Conservation (phyloP, 441 rosid species). For the Adansonia rubrostipa region DNA sequence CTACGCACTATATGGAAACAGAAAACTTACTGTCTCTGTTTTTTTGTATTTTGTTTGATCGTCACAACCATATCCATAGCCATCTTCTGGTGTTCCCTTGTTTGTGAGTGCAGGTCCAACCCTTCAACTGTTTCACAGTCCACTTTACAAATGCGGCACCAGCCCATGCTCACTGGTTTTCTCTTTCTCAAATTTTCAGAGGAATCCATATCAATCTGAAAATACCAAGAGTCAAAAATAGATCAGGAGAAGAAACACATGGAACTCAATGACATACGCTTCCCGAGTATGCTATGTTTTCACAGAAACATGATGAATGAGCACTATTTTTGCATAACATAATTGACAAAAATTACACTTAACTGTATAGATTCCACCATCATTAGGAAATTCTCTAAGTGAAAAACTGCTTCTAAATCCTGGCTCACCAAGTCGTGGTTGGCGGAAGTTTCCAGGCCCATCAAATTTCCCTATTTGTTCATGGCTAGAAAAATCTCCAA, state of each 20-base stretch:
- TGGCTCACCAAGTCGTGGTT: slow-evolving; percentile 58
- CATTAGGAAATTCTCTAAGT: slow-evolving; percentile 47
- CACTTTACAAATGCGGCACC: slow-evolving; percentile 86
- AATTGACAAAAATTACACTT: slow-evolving; percentile 26
- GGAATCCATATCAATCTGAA: slow-evolving; percentile 56
- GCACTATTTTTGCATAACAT: background rate
- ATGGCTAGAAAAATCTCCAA: slow-evolving; percentile 50
- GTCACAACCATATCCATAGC: slow-evolving; percentile 68
- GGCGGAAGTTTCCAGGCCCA: slow-evolving; percentile 43
- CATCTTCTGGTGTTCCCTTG: slow-evolving; percentile 75
- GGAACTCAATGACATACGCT: background rate
- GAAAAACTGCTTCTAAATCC: slow-evolving; percentile 65
- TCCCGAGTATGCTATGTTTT: background rate
- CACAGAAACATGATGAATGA: slow-evolving; percentile 19
- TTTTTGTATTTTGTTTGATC: slow-evolving; percentile 73
- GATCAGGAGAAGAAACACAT: slow-evolving; percentile 12
- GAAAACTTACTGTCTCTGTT: slow-evolving; percentile 62
- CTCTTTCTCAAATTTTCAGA: slow-evolving; percentile 62
- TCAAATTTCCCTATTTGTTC: slow-evolving; percentile 47
- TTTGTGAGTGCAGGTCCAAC: slow-evolving; percentile 72
- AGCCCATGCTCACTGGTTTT: slow-evolving; percentile 61
- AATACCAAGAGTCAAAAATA: slow-evolving; percentile 24
- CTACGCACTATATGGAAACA: slow-evolving; percentile 14
- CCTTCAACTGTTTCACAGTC: slow-evolving; percentile 83
- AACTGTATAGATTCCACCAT: slow-evolving; percentile 55